Conservation (phyloP, 2,329 filamentous ascomycete species). For the Epichloe coenophiala region DNA sequence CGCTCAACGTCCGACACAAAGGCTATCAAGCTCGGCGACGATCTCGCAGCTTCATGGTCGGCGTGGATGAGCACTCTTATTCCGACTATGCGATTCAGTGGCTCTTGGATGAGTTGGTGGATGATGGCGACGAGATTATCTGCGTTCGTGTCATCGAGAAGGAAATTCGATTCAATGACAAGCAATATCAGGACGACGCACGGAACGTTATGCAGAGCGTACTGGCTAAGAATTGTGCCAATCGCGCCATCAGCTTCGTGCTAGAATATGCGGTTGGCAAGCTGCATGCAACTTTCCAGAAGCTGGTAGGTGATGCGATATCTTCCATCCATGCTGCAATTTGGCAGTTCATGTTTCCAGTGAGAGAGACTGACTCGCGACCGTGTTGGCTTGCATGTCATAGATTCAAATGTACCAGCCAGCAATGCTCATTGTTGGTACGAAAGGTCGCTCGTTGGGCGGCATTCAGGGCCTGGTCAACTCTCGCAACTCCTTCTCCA, state of each 20-base stretch:
- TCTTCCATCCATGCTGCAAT: too few relatives aligned
- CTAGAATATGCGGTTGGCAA: conserved; percentile 84
- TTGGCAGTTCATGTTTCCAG: neutral
- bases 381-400: neutral
- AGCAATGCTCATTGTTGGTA: conserved; percentile 81
- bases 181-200: conserved; percentile 64
- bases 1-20: conserved; percentile 72
- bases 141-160: conserved; percentile 82
- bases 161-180: conserved; percentile 56
- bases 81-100: conserved; percentile 87
- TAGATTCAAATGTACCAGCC: conserved; percentile 88
- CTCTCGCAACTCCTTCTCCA: conserved; percentile 69
- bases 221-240: conserved; percentile 61
- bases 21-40: conserved; percentile 71
- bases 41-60: conserved; percentile 80
- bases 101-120: conserved; percentile 82
- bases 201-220: conserved; percentile 61
- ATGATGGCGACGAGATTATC: conserved; percentile 87
- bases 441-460: conserved; percentile 68
- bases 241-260: conserved; percentile 73
- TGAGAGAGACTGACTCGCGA: conserved; percentile 7
- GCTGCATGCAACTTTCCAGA: conserved; percentile 79
- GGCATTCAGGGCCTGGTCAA: conserved; percentile 78
- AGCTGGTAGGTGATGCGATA: conserved; percentile 50
- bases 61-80: conserved; percentile 81